A percentile compares a stretch with the other conserved stretches of the same genome.
Conservation (phyloP, 495 filamentous ascomycete genomes). For the Pyrenopolyporus hunteri region DNA sequence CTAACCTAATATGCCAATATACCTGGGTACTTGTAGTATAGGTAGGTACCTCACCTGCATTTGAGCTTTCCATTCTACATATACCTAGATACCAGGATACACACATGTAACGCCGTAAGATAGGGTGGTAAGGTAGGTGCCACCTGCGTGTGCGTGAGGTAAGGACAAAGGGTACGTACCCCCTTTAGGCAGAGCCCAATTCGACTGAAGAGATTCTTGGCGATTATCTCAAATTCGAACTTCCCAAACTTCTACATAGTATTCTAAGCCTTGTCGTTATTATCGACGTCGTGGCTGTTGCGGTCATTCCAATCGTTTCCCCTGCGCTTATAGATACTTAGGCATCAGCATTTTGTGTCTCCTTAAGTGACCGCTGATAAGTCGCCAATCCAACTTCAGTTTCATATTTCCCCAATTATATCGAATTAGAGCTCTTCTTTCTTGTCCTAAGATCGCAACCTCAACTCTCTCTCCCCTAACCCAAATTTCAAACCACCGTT, state of each 20-base stretch:
- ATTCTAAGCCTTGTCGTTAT: slow-evolving; percentile 17
- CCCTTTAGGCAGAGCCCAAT: not conserved
- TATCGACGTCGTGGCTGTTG: too few relatives aligned
- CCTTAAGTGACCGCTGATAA: slow-evolving; percentile 14
- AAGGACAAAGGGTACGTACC: slow-evolving; percentile 5
- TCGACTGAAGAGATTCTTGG: slow-evolving; percentile 13
- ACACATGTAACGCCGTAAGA: too few relatives aligned
- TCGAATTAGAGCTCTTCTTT: slow-evolving; percentile 7
- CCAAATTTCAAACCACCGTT: slow-evolving; percentile 16
- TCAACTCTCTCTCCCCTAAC: slow-evolving; percentile 13
- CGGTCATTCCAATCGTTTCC: slow-evolving; percentile 10
- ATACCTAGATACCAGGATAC: too few relatives aligned
- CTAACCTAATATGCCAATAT: too few relatives aligned
- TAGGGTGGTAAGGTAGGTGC: too few relatives aligned
- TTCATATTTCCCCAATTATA: not conserved
- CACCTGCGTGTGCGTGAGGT: not conserved
- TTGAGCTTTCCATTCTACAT: too few relatives aligned
- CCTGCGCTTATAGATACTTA: slow-evolving; percentile 10
- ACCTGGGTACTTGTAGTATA: too few relatives aligned
- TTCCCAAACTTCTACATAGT: not conserved
- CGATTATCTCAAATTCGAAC: slow-evolving; percentile 28
- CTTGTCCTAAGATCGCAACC: not conserved
- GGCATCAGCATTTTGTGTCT: slow-evolving; percentile 23
- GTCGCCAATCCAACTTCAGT: not conserved
- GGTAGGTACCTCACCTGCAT: too few relatives aligned